These are phyloP conservation scores for Elaeagnus macrophylla DNA, from an alignment of 306 rosid genomes.

Conservation along the genomic window DNA sequence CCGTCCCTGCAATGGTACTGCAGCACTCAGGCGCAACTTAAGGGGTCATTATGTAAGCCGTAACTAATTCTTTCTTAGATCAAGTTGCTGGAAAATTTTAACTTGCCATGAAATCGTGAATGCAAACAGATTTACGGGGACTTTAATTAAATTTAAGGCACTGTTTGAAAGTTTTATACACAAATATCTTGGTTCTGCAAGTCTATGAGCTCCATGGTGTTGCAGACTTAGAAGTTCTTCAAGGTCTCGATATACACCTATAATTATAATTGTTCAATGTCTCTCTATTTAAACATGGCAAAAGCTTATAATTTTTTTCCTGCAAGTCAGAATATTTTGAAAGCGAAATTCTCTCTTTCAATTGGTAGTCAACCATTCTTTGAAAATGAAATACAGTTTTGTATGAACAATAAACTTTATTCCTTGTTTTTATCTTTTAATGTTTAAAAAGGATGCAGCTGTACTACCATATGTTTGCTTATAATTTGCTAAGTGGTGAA, in stretches of 20 bases:
- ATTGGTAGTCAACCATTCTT: neutral
- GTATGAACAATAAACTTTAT: neutral
- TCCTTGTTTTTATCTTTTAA: neutral
- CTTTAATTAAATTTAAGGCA: too few species aligned
- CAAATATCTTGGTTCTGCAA: too few species aligned
- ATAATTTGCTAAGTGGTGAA: neutral
- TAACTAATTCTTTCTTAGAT: slow-evolving; percentile 1
- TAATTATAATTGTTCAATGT: too few species aligned
- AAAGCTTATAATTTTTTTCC: neutral
- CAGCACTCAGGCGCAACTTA: slow-evolving; percentile 44
- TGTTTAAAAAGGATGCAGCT: too few species aligned
- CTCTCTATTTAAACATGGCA: neutral
- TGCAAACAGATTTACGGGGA: neutral
- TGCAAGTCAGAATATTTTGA: neutral
- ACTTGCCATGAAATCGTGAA: slow-evolving; percentile 5
- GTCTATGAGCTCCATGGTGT: too few species aligned
- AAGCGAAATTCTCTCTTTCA: neutral
- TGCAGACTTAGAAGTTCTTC: too few species aligned
- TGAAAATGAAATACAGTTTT: too few species aligned
- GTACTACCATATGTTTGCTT: neutral
- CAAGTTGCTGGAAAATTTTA: neutral
- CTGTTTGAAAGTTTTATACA: too few species aligned
- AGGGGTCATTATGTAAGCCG: slow-evolving; percentile 76
- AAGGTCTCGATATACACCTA: too few species aligned
- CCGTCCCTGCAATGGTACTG: slow-evolving; percentile 53